Base-by-base conservation (phyloP, 1,139 yeast species). In the Geotrichum citri-aurantii region DNA sequence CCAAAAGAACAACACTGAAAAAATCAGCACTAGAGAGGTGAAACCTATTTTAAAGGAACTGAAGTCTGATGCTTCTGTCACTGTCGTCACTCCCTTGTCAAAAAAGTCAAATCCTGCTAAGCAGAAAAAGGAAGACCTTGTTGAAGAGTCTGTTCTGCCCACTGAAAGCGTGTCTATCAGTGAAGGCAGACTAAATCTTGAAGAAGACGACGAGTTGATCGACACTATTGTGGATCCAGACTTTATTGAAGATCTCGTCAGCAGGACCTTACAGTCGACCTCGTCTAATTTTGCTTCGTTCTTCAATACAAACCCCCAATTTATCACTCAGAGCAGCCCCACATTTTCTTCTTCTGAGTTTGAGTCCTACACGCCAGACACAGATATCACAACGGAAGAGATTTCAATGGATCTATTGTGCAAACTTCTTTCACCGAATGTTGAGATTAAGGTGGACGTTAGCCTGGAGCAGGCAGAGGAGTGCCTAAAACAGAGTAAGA, bases 401-500 rank as follows among this genome's bases (percentile, higher is more conserved):
- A n/a, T 53, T 5, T 53, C 56, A 6, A 26, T 44, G 5, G 24
- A 24, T 14, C 29, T 27, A n/a, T 24, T 53, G 21, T 53, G 56
- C 56, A 53, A 37, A 8, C 50, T 53, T 7, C 47, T 53, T 47
- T 31, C 37, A 19, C 51, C 56, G n/a, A n/a, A 53, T 26, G 29
- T 8, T 23, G 21, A 17, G 12, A 17, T 24, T 23, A n/a, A 26
- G 10, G 37, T 14, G 24, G 47, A 31, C 3, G 17, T 53, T 14
- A 19, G 47, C n/a, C 19, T 53, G 11, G 56, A 53, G 44, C 26
- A 5, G 14, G 56, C 56, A 23, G 56, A 53, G n/a, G 26, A 24
- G 21, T 47, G 48, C 17, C 7, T 53, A 12, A 24, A 47, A 14
- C 19, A 24, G 24, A 50, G 56, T n/a, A n/a, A 27, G n/a, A 44